These are phyloP conservation scores for Septoria linicola DNA, from an alignment of 2,329 filamentous ascomycete genomes.

Conservation along the genomic window DNA sequence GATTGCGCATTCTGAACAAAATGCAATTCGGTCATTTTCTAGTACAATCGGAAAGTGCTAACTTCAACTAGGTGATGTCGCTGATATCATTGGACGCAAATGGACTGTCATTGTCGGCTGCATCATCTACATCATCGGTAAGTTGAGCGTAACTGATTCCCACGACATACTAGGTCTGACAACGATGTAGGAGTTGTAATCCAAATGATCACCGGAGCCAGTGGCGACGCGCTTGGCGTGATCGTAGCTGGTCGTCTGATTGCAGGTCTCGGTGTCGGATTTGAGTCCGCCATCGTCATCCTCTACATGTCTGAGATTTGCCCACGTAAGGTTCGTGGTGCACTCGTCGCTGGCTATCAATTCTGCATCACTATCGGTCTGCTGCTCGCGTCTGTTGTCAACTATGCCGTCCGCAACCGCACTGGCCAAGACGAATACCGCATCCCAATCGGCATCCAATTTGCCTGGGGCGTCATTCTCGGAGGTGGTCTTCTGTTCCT, in stretches of 20 bases:
- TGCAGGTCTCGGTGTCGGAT: constrained; percentile 75
- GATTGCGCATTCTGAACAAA: too few species aligned
- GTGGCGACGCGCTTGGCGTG: constrained; percentile 52
- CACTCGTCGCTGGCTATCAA: constrained; percentile 78
- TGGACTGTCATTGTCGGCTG: constrained; percentile 72
- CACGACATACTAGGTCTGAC: background rate
- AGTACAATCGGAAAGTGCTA: too few species aligned
- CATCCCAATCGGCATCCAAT: constrained; percentile 77
- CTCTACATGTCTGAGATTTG: constrained; percentile 83
- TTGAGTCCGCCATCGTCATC: constrained; percentile 76
- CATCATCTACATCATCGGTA: constrained; percentile 61
- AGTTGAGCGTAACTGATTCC: constrained; percentile 8
- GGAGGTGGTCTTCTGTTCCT: constrained; percentile 70
- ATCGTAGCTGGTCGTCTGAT: constrained; percentile 73
- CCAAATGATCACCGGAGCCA: constrained; percentile 55
- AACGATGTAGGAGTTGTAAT: constrained; percentile 52
- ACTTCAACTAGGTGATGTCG: constrained; percentile 72
- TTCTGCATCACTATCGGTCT: constrained; percentile 77
- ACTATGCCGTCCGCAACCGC: constrained; percentile 67
- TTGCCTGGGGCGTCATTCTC: constrained; percentile 76
- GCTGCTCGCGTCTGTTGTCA: constrained; percentile 66
- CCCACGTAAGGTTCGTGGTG: constrained; percentile 61
- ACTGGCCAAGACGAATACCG: constrained; percentile 68
- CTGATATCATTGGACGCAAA: constrained; percentile 72
- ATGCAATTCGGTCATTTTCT: too few species aligned